Conservation (phyloP, 83 land plant genomes). For the Picea abies region DNA sequence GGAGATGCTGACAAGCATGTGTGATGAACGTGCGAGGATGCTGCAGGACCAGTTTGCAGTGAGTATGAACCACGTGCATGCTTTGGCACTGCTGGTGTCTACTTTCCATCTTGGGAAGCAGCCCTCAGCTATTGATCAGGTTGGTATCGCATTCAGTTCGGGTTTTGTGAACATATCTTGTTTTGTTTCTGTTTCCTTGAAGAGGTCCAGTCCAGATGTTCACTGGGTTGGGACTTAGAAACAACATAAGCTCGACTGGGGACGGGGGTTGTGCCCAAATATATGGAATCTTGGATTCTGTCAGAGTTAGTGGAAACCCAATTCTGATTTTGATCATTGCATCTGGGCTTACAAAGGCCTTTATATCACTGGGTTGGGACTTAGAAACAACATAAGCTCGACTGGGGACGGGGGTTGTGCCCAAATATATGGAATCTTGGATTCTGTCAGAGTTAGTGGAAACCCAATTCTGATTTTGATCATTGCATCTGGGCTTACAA, state of each 20-base stretch:
- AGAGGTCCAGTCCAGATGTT: no score
- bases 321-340: neutral
- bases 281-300: neutral
- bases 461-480: neutral
- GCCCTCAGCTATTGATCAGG: conserved; percentile 96
- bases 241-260: no score
- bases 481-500: neutral
- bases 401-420: neutral
- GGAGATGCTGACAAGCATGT: conserved; percentile 84
- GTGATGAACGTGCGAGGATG: conserved; percentile 96
- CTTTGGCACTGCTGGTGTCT: conserved; percentile 86
- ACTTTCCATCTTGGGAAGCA: conserved; percentile 88
- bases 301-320: neutral
- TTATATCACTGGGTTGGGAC: no score
- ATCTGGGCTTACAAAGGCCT: neutral
- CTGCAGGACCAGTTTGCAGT: conserved; percentile 92
- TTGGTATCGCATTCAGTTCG: conserved; percentile 6
- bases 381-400: no score
- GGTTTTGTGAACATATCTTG: neutral
- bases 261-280: neutral
- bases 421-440: neutral
- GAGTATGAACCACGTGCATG: conserved; percentile 95
- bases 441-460: neutral
- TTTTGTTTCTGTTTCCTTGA: neutral
- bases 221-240: no score